A percentile compares a stretch with the other conserved stretches of the same genome.
These are phyloP conservation scores for Diversispora epigaea DNA, from an alignment of 192 early-diverging fungal genomes.

Conservation along the genomic window DNA sequence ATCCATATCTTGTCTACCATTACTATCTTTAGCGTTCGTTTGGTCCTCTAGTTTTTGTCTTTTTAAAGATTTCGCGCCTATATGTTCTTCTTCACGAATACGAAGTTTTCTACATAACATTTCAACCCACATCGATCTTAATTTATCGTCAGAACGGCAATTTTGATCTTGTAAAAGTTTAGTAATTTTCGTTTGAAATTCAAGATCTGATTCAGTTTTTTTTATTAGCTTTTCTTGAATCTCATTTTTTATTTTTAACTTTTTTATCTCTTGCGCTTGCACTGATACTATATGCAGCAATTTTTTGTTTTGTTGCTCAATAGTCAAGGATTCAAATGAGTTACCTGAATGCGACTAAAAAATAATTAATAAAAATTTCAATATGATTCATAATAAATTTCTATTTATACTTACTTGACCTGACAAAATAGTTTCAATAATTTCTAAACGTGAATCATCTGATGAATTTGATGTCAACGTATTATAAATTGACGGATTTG, in stretches of 20 bases:
- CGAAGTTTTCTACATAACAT: background rate
- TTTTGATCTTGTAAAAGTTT: slow-evolving; percentile 8
- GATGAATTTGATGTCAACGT: too few species aligned
- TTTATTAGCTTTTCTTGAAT: background rate
- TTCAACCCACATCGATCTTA: slow-evolving; percentile 5
- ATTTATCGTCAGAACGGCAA: background rate
- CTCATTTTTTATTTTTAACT: background rate
- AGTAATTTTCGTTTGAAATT: background rate
- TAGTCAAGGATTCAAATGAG: too few species aligned
- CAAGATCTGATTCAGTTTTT: background rate
- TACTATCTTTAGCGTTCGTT: background rate
- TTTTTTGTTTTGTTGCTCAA: too few species aligned
- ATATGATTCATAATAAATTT: too few species aligned
- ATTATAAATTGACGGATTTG: too few species aligned
- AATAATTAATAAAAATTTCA: too few species aligned
- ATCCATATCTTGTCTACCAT: background rate
- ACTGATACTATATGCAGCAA: too few species aligned
- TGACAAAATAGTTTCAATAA: too few species aligned
- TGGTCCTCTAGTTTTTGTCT: background rate
- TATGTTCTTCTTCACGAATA: background rate
- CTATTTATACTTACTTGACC: too few species aligned
- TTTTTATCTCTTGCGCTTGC: background rate
- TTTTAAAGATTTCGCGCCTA: background rate
- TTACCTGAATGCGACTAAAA: too few species aligned
- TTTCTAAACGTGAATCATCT: too few species aligned